Evolutionary conservation across 805 yeast species (phyloP), one percentile per base, ranked within the genome.

Genomic region (Candida stauntonica): DNA sequence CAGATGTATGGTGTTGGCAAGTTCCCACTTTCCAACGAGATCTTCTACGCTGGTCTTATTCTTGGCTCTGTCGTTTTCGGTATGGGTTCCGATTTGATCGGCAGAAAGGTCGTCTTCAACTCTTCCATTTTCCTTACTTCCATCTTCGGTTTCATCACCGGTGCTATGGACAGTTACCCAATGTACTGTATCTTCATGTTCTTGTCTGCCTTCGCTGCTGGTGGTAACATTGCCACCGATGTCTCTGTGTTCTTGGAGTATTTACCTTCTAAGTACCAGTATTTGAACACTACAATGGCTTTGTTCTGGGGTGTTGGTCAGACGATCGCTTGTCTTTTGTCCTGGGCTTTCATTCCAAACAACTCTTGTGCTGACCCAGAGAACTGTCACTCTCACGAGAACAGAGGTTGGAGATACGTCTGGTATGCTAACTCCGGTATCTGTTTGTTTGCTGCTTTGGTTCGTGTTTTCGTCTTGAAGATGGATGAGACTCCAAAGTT

Each of bases 261-360:
- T 42, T 55, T 74, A 33, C 79, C 80, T 6, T 60, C 64, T 29
- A 70, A 64, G 36, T 60, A 71, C 47, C 77, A 73, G 46, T 73
- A 65, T 61, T 50, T 74, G 43, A 65, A 69, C 36, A 72, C 79
- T 3, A 57, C 70, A 13, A 65, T 75, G 60, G 73, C 77, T 17
- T 58, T 66, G 32, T 77, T 64, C 67, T 76, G 81, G 81, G 75
- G 79, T 38, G 63, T 76, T 32, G 81, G 80, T 36, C 79, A 73
- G 49, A 67, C 77, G 4, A 62, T 75, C 29, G 71, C 76, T 7
- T 61, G 62, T 30, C 50, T 74, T 30, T 50, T 74, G 27, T 67
- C 77, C 2, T 76, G 78, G 76, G 80, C 75, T 2, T 70, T 71
- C 37, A 56, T 75, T 24, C 69, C 78, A 18, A 64, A 67, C 36